Evolutionary conservation across 139 green algal species (phyloP).

Genomic region (Coelastrella sp.): DNA sequence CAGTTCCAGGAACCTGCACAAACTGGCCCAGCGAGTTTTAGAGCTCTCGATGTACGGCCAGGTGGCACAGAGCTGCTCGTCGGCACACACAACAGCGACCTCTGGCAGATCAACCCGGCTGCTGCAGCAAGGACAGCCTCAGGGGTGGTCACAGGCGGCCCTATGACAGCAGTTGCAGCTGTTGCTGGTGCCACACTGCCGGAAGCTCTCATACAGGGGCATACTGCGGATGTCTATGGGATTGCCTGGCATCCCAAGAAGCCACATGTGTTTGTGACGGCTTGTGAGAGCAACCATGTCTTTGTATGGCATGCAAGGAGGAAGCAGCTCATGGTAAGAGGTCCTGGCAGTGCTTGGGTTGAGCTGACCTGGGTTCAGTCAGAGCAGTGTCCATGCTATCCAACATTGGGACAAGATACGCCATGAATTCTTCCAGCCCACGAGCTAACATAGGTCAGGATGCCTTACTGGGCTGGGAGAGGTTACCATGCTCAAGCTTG

Average conservation of each 20-base stretch:
- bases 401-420: too few species aligned
- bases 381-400: too few species aligned
- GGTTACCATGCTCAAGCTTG: too few species aligned
- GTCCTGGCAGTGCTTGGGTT: neutral
- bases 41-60: conserved; percentile 62
- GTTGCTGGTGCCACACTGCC: conserved; percentile 36
- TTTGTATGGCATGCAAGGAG: conserved; percentile 69
- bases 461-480: too few species aligned
- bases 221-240: conserved; percentile 56
- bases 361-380: too few species aligned
- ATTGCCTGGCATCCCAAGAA: conserved; percentile 68
- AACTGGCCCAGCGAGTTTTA: conserved; percentile 54
- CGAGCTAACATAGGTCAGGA: neutral
- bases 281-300: conserved; percentile 63
- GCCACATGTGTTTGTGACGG: conserved; percentile 70
- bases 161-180: neutral
- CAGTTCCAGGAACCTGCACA: conserved; percentile 67
- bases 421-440: neutral
- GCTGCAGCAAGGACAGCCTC: neutral
- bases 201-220: conserved; percentile 61
- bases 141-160: too few species aligned
- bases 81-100: conserved; percentile 60
- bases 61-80: conserved; percentile 58
- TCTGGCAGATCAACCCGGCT: conserved; percentile 58
- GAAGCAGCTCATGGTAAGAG: conserved; percentile 63